These are phyloP conservation scores for Podila clonocystis DNA, from an alignment of 192 early-diverging fungal species.

Conservation along the genomic window DNA sequence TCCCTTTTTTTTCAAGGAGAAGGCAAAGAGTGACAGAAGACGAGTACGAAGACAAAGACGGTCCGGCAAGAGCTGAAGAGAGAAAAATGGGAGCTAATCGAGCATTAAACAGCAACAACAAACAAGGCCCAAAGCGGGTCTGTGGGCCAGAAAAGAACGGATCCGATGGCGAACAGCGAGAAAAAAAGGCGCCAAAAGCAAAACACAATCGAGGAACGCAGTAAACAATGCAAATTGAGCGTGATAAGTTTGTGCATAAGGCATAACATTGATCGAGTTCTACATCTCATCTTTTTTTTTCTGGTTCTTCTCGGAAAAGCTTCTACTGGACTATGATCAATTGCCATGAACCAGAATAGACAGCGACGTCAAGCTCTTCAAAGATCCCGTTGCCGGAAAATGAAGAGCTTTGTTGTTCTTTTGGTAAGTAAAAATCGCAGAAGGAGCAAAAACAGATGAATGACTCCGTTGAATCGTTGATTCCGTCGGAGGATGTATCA, in stretches of 20 bases:
- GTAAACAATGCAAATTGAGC: background rate
- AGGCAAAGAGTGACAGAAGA: background rate
- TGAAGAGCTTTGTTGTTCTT: background rate
- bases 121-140: too few species aligned
- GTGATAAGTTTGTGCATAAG: too few species aligned
- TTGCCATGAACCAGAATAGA: too few species aligned
- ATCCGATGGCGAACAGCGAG: background rate
- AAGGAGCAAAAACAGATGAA: background rate
- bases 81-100: too few species aligned
- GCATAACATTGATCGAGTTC: too few species aligned
- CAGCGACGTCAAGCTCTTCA: background rate
- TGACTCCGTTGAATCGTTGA: background rate
- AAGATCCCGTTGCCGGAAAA: background rate
- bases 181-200: constrained; percentile 3
- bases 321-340: too few species aligned
- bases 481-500: too few species aligned
- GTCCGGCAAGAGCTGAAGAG: too few species aligned
- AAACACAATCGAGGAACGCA: background rate
- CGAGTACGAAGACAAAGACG: background rate
- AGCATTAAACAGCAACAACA: too few species aligned
- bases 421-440: background rate
- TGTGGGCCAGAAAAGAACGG: too few species aligned
- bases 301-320: too few species aligned
- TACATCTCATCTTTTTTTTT: too few species aligned
- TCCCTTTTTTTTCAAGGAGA: background rate